These are phyloP conservation scores for Penicillium paradoxum DNA, from an alignment of 495 filamentous ascomycete genomes.

Conservation along the genomic window DNA sequence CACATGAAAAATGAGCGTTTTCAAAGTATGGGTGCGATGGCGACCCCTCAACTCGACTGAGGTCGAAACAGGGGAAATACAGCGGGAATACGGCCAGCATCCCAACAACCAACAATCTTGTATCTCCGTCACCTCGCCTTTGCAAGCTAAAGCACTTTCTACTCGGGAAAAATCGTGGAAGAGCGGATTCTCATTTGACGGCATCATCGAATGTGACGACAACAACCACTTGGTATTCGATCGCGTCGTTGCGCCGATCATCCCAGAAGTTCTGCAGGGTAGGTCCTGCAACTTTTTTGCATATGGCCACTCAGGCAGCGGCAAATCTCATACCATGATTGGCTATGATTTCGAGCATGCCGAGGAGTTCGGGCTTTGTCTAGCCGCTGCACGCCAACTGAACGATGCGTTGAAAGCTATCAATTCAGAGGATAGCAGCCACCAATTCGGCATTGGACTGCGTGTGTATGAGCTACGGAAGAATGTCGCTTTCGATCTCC, in stretches of 20 bases:
- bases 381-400: conserved; percentile 18
- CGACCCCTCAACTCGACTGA: not conserved
- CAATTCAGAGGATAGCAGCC: conserved; percentile 1
- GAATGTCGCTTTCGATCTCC: conserved; percentile 23
- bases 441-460: conserved; percentile 18
- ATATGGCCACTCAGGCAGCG: conserved; percentile 28
- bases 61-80: not conserved
- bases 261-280: conserved; percentile 3
- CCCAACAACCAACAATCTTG: not conserved
- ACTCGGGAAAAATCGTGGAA: conserved; percentile 8
- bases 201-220: conserved; percentile 8
- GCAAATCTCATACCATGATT: conserved; percentile 25
- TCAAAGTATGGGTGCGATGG: conserved; percentile 6
- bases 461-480: conserved; percentile 24
- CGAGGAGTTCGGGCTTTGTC: conserved; percentile 19
- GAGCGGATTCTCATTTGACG: conserved; percentile 5
- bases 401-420: not conserved
- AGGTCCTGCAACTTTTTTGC: conserved; percentile 21
- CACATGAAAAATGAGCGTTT: not conserved
- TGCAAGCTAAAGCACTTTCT: not conserved
- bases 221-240: conserved; percentile 5
- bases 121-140: not conserved
- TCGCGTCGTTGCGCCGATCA: conserved; percentile 4
- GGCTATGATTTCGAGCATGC: conserved; percentile 20
- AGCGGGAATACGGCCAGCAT: not conserved